Base-by-base conservation (phyloP, 2,329 filamentous ascomycete genomes). In the Colletotrichum theobromicola region DNA sequence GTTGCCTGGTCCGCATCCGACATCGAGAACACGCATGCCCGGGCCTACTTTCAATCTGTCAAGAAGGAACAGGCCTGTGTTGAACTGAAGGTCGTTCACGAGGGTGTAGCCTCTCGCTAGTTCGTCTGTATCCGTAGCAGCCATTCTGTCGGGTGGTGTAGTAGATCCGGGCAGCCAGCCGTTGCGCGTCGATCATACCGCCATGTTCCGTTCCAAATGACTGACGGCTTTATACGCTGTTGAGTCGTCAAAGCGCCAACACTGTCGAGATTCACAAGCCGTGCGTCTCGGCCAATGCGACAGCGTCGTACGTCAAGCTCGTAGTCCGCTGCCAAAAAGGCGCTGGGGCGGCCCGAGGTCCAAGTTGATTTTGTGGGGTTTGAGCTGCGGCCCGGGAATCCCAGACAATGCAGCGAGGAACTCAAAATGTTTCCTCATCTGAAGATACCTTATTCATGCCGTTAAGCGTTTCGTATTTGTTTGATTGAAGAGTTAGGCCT, bases 11-110 rank as follows among this genome's bases (percentile, higher is more conserved):
- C 69, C 69, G 53, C 69, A 71, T 18, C 69, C 69, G 13, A 71
- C 69, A n/a, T 71, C 69, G 2, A 71, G 69, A 64, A 71, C 69
- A 16, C 61, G 69, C 69, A 67, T 66, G 21, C 69, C 69, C 4
- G 62, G 62, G n/a, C 12, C 13, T 6, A 71, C 53, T 4, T n/a
- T 24, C 10, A 71, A 28, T 26, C 21, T 71, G 9, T 53, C 34
- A 7, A 71, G n/a, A 10, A 71, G 69, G 28, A 71, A 71, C 35
- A 67, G 34, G 24, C 69, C 69, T 21, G 69, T 30, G 7, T 28
- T 30, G 50, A 60, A 35, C 13, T 71, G 69, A 10, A 53, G 67
- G 13, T 67, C 35, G 35, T 71, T 71, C 3, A 67, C 35, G 15
- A 67, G 34, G n/a, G 69, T 71, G 28, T 71, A 71, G 2, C 62